These are phyloP conservation scores for Paramecium bursaria DNA, from an alignment of 73 alveolate genomes.

Conservation along the genomic window DNA sequence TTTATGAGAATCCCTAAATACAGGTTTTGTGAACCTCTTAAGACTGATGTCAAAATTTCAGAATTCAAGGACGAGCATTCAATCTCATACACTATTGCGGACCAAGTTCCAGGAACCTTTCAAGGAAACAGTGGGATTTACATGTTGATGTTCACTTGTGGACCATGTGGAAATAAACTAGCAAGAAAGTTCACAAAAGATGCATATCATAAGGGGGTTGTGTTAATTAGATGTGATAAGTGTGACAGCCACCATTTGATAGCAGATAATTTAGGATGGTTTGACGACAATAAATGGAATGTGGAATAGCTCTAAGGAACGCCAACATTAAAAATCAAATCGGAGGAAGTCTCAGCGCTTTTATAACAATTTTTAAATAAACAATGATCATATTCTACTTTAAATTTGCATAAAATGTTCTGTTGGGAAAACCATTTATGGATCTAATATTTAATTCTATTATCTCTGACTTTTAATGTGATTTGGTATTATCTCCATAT, in stretches of 20 bases:
- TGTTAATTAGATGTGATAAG: constrained; percentile 85
- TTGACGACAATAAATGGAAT: constrained; percentile 77
- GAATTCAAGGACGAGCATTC: neutral
- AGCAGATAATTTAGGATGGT: constrained; percentile 94
- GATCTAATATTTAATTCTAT: too few relatives aligned
- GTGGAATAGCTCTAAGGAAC: constrained; percentile 83
- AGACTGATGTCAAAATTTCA: neutral
- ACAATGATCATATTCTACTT: too few relatives aligned
- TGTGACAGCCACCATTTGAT: constrained; percentile 89
- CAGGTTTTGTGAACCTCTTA: too few relatives aligned
- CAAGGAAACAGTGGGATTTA: constrained; percentile 37
- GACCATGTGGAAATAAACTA: constrained; percentile 64
- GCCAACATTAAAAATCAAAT: constrained; percentile 56
- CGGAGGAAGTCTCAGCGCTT: constrained; percentile 64
- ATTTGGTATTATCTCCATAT: too few relatives aligned
- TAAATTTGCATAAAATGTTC: too few relatives aligned
- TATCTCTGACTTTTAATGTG: too few relatives aligned
- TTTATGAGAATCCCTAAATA: too few relatives aligned
- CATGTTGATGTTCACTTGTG: constrained; percentile 60
- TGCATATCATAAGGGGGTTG: constrained; percentile 90
- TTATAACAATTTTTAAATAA: constrained; percentile 24
- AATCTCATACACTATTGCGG: neutral
- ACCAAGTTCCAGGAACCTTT: constrained; percentile 22
- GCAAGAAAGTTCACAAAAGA: constrained; percentile 65
- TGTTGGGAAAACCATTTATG: too few relatives aligned